Evolutionary conservation across 192 early-diverging fungal genomes (phyloP).

Genomic region (Coemansia sp.): DNA sequence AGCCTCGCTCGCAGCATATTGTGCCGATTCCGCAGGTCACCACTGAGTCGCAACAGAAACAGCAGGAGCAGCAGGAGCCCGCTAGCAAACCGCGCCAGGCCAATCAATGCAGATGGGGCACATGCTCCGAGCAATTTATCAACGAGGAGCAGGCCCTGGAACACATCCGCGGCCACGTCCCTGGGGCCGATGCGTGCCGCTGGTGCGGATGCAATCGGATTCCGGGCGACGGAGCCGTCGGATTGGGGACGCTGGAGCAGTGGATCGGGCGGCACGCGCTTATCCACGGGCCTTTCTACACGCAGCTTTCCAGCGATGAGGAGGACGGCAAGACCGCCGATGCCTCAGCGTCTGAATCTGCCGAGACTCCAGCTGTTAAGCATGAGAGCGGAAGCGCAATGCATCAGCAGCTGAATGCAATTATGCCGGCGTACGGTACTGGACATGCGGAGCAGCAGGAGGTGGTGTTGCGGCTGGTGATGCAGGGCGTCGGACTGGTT

Average conservation of each 20-base stretch:
- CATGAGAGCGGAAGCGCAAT: background rate
- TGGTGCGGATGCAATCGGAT: conserved; percentile 48
- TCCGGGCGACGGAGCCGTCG: background rate
- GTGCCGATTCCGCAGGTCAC: conserved; percentile 38
- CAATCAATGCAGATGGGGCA: conserved; percentile 33
- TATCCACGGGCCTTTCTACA: conserved; percentile 42
- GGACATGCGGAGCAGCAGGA: conserved; percentile 15
- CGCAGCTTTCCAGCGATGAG: background rate
- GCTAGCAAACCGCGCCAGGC: background rate
- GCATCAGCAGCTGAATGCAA: conserved; percentile 1
- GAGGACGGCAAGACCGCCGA: background rate
- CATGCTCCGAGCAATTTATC: conserved; percentile 22
- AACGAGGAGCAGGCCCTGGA: conserved; percentile 30
- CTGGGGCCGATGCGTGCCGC: conserved; percentile 39
- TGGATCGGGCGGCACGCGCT: conserved; percentile 41
- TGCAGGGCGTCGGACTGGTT: conserved; percentile 39
- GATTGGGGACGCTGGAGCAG: background rate
- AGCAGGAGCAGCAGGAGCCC: background rate
- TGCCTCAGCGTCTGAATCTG: background rate
- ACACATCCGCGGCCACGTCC: conserved; percentile 19
- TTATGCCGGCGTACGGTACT: conserved; percentile 15
- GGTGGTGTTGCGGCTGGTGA: conserved; percentile 26
- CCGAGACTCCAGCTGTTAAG: background rate
- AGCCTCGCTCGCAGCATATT: conserved; percentile 21
- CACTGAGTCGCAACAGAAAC: conserved; percentile 1